Evolutionary conservation across 805 yeast genomes (phyloP), one percentile per base, ranked within the genome.

Genomic region (Candida suzukii): DNA sequence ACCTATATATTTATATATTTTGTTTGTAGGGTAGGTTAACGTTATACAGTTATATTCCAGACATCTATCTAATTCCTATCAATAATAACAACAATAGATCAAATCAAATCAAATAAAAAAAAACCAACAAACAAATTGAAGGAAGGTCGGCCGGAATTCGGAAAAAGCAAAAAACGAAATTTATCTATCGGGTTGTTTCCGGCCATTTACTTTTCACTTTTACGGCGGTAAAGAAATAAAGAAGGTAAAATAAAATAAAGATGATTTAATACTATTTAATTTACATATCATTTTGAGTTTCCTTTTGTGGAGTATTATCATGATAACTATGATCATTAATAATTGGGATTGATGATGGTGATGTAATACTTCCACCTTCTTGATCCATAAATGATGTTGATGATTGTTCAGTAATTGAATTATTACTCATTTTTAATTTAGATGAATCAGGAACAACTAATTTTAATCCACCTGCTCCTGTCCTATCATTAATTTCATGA

Each of bases 251-350:
- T 6, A 9, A 19, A 18, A 13, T 12, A 37, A 13, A 28, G 31
- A 13, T 6, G 6, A 28, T 28, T 8, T 14, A 28, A 28, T 14
- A 28, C 17, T 13, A 30, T 17, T n/a, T n/a, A n/a, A n/a, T 19
- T 32, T 30, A 32, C 19, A 39, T 33, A 26, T 35, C 39, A 51
- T 51, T 48, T 38, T 52, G 58, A 19, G 56, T 50, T 39, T 47
- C 55, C 39, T 52, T 53, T 33, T 46, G 46, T 21, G 49, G 43
- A 4, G 17, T n/a, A 27, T 51, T 17, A 12, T 31, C 35, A 19
- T 30, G 33, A 17, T 33, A 24, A 19, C 7, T 20, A 19, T 21
- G 5, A 16, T 14, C 27, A 4, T 34, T 17, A 3, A 9, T 28
- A 9, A 16, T 4, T 14, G 17, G 37, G n/a, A n/a, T n/a, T n/a